A percentile compares a stretch with the other conserved stretches of the same genome.
These are phyloP conservation scores for Rhododendron ovatum DNA, from an alignment of 148 eudicot species.

Conservation along the genomic window DNA sequence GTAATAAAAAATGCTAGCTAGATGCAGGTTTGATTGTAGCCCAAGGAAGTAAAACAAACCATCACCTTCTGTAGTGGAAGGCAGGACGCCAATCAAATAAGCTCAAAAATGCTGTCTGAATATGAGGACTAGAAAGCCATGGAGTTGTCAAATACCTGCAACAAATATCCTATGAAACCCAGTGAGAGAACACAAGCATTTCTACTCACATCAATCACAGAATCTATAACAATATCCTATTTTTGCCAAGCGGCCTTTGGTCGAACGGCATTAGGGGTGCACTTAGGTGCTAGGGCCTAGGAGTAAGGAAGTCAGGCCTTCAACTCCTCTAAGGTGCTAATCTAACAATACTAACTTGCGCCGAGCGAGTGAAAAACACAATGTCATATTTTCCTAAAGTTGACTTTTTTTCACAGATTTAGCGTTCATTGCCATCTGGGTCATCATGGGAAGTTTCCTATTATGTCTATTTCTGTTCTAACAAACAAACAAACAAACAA, in stretches of 20 bases:
- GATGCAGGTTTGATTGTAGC: neutral
- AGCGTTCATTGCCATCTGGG: neutral
- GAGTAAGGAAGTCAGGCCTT: neutral
- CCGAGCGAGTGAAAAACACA: neutral
- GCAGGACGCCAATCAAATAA: conserved; percentile 56
- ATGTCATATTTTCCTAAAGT: neutral
- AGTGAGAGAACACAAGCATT: neutral
- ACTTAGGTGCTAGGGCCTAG: neutral
- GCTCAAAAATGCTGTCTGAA: conserved; percentile 69
- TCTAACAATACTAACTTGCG: neutral
- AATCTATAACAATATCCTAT: neutral
- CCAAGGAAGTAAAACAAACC: neutral
- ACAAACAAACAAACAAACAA: neutral
- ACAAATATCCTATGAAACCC: neutral
- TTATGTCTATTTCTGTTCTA: neutral
- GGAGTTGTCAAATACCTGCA: conserved; percentile 80
- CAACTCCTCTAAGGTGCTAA: neutral
- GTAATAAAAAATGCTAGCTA: neutral
- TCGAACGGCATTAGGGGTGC: neutral
- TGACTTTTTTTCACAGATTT: neutral
- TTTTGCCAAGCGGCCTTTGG: neutral
- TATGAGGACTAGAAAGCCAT: conserved; percentile 93
- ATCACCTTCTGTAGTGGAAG: conserved; percentile 67
- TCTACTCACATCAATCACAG: neutral
- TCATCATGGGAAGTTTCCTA: neutral